Evolutionary conservation across 2,329 filamentous ascomycete species (phyloP).

Genomic region (Seiridium unicorne): DNA sequence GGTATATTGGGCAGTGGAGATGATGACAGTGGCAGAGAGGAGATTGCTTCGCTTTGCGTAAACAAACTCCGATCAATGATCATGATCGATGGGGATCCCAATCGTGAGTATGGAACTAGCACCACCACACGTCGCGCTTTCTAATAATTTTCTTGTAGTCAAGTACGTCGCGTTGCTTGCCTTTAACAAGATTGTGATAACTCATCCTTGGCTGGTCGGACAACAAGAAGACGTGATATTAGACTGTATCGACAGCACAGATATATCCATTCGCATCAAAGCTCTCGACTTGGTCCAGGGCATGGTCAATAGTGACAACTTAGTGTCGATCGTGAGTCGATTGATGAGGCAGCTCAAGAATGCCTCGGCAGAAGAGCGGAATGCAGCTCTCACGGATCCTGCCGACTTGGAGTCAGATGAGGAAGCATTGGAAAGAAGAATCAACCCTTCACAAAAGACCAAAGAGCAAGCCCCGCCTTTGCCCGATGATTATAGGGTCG

Average conservation of each 20-base stretch:
- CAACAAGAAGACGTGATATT: conserved; percentile 95
- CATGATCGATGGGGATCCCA: conserved; percentile 88
- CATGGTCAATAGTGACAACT: conserved; percentile 87
- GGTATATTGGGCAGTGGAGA: conserved; percentile 85
- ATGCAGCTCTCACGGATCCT: conserved; percentile 41
- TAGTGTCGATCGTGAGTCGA: conserved; percentile 80
- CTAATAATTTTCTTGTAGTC: conserved; percentile 48
- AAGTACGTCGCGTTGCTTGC: conserved; percentile 96
- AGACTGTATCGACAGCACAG: conserved; percentile 91
- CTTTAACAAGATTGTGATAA: conserved; percentile 90
- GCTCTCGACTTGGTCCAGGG: conserved; percentile 88
- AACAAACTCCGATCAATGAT: conserved; percentile 93
- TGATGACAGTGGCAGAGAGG: conserved; percentile 78
- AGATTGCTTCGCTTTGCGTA: conserved; percentile 89
- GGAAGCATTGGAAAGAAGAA: conserved; percentile 44
- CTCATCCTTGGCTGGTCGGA: conserved; percentile 84
- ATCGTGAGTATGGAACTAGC: conserved; percentile 59
- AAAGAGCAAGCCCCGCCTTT: conserved; percentile 56
- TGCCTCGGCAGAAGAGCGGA: conserved; percentile 53
- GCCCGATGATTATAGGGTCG: conserved; percentile 81
- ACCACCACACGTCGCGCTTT: neutral
- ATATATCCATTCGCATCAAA: conserved; percentile 93
- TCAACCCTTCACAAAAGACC: conserved; percentile 27
- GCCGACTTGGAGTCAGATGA: conserved; percentile 48
- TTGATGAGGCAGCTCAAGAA: conserved; percentile 83